phyloP scores from a whole-genome alignment of 768 basidiomycete species.

The Kwoniella dendrophila region DNA sequence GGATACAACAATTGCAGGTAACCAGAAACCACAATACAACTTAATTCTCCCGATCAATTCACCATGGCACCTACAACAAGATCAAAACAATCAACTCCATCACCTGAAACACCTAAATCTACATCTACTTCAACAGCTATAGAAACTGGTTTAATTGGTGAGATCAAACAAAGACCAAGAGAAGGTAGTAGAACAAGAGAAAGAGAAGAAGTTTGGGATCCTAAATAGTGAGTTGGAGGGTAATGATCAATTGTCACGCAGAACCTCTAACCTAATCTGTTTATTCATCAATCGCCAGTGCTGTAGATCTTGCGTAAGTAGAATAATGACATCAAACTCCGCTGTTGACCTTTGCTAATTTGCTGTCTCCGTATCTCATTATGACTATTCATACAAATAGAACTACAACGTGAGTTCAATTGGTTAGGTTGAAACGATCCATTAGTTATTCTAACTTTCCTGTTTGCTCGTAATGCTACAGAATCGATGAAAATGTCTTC shows the following conservation, averaged over 20 bases:
- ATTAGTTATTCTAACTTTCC: too few relatives aligned
- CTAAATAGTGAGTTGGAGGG: constrained; percentile 49
- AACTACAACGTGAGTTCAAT: constrained; percentile 41
- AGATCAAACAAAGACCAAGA: constrained; percentile 30
- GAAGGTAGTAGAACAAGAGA: constrained; percentile 42
- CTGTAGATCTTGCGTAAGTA: constrained; percentile 53
- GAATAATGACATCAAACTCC: not conserved
- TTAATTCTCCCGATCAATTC: not conserved
- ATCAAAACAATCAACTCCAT: constrained; percentile 39
- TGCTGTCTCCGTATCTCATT: not conserved
- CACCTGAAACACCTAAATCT: constrained; percentile 21
- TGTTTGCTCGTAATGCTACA: constrained; percentile 5
- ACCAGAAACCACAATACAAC: not conserved
- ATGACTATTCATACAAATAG: too few relatives aligned
- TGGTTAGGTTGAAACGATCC: too few relatives aligned
- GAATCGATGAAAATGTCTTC: constrained; percentile 82
- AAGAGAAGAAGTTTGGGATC: constrained; percentile 52
- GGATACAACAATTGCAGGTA: too few relatives aligned
- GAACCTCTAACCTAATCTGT: not conserved
- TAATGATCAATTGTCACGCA: not conserved
- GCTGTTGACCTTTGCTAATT: not conserved
- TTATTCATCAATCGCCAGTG: constrained; percentile 26
- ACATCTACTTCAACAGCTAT: constrained; percentile 22
- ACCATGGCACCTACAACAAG: constrained; percentile 40
- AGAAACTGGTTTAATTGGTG: constrained; percentile 11